Base-by-base conservation (phyloP, 805 yeast species). In the Zygosaccharomyces lentus region DNA sequence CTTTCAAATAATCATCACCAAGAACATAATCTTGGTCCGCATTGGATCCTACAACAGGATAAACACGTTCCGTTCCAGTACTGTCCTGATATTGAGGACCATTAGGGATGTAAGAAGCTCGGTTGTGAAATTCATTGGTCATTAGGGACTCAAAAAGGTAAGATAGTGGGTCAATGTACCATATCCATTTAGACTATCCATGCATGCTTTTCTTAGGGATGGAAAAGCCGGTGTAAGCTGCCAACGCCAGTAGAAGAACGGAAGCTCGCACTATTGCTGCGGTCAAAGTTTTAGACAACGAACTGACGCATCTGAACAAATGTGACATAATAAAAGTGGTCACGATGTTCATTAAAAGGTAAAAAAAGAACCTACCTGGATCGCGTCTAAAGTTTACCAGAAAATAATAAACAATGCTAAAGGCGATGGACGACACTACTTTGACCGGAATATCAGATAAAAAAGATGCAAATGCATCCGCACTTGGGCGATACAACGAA, bases 161-260 rank as follows among this genome's bases (percentile, higher is more conserved):
- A 6, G 76, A 78, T 43, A 80, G 61, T 1, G 85, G 85, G 52
- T 81, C 71, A 34, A 81, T 53, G 54, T 77, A 81, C 61, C 76
- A 76, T 50, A 81, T 78, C 85, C 84, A 81, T 53, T 80, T 70
- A 31, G 80, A 75, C 85, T 85, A 81, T 12, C 82, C 80, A 51
- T 72, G 69, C 78, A 80, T 78, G 39, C 71, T 60, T 6, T 73
- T 72, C 29, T 75, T 72, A 23, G 84, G 85, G 48, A 80, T 66
- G 19, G 74, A 77, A 66, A 80, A 80, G 32, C 84, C 84, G 4
- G 78, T 72, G 57, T 71, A 80, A 56, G 76, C 68, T 15, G 75
- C 63, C 58, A 80, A 54, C 5, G 74, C 74, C 30, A 75, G 63
- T 48, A 80, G 61, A 43, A 80, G 48, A 25, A 78, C 49, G n/a